Conservation (phyloP, 2,329 filamentous ascomycete genomes). For the Neospermospora avenae region DNA sequence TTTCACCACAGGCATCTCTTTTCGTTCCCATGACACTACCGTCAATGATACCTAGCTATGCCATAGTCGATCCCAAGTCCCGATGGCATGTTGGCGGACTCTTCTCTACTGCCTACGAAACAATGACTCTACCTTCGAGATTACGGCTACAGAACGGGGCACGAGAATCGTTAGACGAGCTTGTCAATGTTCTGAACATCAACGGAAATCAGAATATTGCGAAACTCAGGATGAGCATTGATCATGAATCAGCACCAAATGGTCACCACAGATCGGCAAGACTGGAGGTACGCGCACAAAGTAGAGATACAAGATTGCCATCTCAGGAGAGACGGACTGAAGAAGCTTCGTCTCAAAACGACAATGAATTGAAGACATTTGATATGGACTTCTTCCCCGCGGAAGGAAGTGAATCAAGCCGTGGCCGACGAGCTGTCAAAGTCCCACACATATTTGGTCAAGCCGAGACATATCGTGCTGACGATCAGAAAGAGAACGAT, state of each 20-base stretch:
- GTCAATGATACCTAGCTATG: slow-evolving; percentile 53
- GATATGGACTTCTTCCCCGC: slow-evolving; percentile 38
- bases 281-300: slow-evolving; percentile 12
- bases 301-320: slow-evolving; percentile 26
- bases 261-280: slow-evolving; percentile 16
- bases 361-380: slow-evolving; percentile 33
- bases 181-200: slow-evolving; percentile 66
- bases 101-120: slow-evolving; percentile 74
- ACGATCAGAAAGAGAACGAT: slow-evolving; percentile 23
- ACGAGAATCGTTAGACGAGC: slow-evolving; percentile 51
- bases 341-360: slow-evolving; percentile 26
- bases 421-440: slow-evolving; percentile 25
- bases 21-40: slow-evolving; percentile 72
- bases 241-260: slow-evolving; percentile 23
- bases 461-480: slow-evolving; percentile 34
- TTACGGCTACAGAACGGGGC: slow-evolving; percentile 49
- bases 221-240: slow-evolving; percentile 62
- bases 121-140: slow-evolving; percentile 71
- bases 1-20: slow-evolving; percentile 70
- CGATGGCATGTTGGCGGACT: slow-evolving; percentile 80
- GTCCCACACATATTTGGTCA: slow-evolving; percentile 39
- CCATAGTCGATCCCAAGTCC: slow-evolving; percentile 60
- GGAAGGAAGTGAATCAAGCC: slow-evolving; percentile 28
- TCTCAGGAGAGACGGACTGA: slow-evolving; percentile 40
- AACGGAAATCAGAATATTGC: slow-evolving; percentile 79